These are phyloP conservation scores for Hyaloperonospora brassicae DNA, from an alignment of 352 stramenopile genomes.

Conservation along the genomic window DNA sequence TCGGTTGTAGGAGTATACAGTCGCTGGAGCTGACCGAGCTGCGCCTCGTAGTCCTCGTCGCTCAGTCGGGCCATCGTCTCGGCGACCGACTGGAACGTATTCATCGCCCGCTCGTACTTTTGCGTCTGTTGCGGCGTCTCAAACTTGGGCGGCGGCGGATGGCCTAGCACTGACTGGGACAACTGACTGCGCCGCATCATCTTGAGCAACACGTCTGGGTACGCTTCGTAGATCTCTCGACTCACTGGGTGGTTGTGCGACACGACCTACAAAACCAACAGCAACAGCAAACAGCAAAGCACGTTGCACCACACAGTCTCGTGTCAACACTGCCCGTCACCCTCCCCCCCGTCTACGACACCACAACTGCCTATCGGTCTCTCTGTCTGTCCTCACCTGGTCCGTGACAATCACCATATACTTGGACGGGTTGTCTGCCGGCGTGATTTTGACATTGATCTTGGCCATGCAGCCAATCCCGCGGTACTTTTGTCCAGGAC, in stretches of 20 bases:
- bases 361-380: background rate
- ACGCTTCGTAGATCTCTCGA: slow-evolving; percentile 79
- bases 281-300: slow-evolving; percentile 4
- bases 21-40: slow-evolving; percentile 68
- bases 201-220: slow-evolving; percentile 78
- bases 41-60: slow-evolving; percentile 67
- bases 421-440: slow-evolving; percentile 71
- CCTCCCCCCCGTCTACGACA: background rate
- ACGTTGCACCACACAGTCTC: background rate
- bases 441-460: slow-evolving; percentile 84
- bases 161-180: slow-evolving; percentile 47
- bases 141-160: slow-evolving; percentile 68
- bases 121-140: slow-evolving; percentile 61
- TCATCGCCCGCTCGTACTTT: slow-evolving; percentile 71
- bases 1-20: slow-evolving; percentile 55
- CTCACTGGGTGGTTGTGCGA: slow-evolving; percentile 81
- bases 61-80: slow-evolving; percentile 62
- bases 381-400: slow-evolving; percentile 43
- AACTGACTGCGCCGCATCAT: slow-evolving; percentile 78
- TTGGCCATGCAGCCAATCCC: slow-evolving; percentile 80
- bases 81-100: slow-evolving; percentile 56
- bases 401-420: slow-evolving; percentile 86
- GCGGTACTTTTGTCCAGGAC: slow-evolving; percentile 72
- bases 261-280: slow-evolving; percentile 46
- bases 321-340: background rate